Conservation (phyloP, 2,329 filamentous ascomycete species). For the Aspergillus brasiliensis region DNA sequence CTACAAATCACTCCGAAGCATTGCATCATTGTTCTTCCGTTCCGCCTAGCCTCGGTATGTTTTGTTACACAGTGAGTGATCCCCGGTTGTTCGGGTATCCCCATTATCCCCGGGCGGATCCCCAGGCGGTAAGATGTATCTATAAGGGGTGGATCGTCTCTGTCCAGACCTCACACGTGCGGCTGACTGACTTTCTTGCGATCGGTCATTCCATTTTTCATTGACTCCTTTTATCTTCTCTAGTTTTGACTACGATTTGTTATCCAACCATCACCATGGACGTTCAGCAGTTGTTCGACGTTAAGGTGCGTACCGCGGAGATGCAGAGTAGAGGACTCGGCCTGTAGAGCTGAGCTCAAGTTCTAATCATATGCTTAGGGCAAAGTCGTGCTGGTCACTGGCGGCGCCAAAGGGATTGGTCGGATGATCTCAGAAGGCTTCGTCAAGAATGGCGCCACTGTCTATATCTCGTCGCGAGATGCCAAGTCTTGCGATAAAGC, state of each 20-base stretch:
- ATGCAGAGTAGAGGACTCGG: neutral
- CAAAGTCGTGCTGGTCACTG: conserved; percentile 54
- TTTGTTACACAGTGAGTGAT: conserved; percentile 3
- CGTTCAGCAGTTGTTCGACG: conserved; percentile 57
- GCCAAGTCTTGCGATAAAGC: conserved; percentile 53
- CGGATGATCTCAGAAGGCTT: conserved; percentile 60
- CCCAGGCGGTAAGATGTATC: neutral
- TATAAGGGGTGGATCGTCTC: conserved; percentile 5
- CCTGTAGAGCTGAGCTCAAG: conserved; percentile 24
- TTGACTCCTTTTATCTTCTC: neutral
- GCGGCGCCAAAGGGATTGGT: conserved; percentile 54
- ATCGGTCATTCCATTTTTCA: neutral
- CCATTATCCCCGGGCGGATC: neutral
- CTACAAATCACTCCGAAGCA: neutral
- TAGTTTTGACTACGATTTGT: neutral
- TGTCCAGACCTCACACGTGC: neutral
- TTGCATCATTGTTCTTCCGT: conserved; percentile 1
- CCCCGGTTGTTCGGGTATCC: conserved; percentile 2
- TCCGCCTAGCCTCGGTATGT: conserved; percentile 30
- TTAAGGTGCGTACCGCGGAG: conserved; percentile 52
- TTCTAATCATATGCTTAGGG: conserved; percentile 40
- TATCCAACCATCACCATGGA: conserved; percentile 50
- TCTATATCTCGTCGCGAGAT: conserved; percentile 58
- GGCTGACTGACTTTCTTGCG: neutral
- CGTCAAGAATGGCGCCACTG: conserved; percentile 54